Conservation (phyloP, 2,329 filamentous ascomycete genomes). For the Nannizziopsis arthrosporioides region DNA sequence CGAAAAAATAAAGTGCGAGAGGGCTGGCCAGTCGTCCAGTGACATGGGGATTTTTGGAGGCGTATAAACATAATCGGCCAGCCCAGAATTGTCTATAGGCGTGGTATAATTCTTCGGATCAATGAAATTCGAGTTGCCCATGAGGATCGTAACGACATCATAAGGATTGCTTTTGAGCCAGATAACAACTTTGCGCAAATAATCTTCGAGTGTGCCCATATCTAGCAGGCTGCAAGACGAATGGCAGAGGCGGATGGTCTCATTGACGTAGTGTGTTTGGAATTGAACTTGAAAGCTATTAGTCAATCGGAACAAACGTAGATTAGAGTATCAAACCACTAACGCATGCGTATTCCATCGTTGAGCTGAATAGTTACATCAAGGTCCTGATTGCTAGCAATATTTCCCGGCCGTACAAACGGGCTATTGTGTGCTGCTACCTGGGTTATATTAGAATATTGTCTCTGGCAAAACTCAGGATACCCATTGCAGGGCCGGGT, state of each 20-base stretch:
- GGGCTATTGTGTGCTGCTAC: constrained; percentile 72
- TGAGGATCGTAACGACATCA: constrained; percentile 76
- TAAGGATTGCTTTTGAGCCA: constrained; percentile 72
- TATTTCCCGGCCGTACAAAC: constrained; percentile 58
- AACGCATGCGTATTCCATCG: constrained; percentile 54
- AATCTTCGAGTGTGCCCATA: constrained; percentile 63
- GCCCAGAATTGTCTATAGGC: constrained; percentile 59
- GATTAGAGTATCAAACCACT: constrained; percentile 16
- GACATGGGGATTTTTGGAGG: constrained; percentile 60
- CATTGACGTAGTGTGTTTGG: constrained; percentile 46
- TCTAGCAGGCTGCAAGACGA: constrained; percentile 72
- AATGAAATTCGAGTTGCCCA: constrained; percentile 74
- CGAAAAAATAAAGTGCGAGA: constrained; percentile 61
- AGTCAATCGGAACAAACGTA: background rate
- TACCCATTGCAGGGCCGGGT: constrained; percentile 71
- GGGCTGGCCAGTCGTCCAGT: constrained; percentile 68
- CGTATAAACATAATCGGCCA: constrained; percentile 60
- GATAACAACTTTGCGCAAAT: constrained; percentile 53
- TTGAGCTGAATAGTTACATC: constrained; percentile 60
- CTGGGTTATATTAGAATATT: constrained; percentile 71
- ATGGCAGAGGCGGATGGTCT: constrained; percentile 67
- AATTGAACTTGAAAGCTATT: constrained; percentile 42
- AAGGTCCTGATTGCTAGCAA: constrained; percentile 63
- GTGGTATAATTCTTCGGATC: constrained; percentile 51
- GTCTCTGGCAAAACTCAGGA: constrained; percentile 61